Evolutionary conservation across 2,329 filamentous ascomycete species (phyloP).

Genomic region (Leptographium flavum): DNA sequence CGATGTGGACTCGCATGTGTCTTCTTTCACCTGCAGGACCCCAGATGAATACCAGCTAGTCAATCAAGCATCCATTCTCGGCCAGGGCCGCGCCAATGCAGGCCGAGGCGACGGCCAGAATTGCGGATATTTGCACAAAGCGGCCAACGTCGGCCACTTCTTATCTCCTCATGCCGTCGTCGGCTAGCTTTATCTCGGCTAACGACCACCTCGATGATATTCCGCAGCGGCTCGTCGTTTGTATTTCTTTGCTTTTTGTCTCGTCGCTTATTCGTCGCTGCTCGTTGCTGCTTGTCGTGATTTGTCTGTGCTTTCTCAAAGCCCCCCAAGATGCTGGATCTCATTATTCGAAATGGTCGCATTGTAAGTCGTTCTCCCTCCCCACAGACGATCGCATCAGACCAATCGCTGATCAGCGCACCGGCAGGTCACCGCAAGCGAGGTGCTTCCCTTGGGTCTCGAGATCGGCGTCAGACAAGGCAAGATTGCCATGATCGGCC

Average conservation of each 20-base stretch:
- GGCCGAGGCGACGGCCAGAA: too few species aligned
- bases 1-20: too few species aligned
- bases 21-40: too few species aligned
- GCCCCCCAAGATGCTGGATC: conserved; percentile 9
- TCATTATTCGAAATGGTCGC: conserved; percentile 12
- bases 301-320: background rate
- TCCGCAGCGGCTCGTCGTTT: background rate
- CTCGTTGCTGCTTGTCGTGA: background rate
- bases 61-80: too few species aligned
- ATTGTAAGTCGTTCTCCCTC: conserved; percentile 9
- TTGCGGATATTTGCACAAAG: background rate
- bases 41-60: too few species aligned
- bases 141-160: background rate
- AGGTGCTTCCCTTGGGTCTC: conserved; percentile 25
- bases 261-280: background rate
- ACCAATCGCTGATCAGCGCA: too few species aligned
- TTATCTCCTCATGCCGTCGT: background rate
- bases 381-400: background rate
- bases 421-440: conserved; percentile 28
- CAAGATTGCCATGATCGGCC: conserved; percentile 29
- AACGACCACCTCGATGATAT: background rate
- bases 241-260: background rate
- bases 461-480: conserved; percentile 32
- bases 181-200: background rate
- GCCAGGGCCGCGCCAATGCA: too few species aligned